A percentile compares a stretch with the other conserved stretches of the same genome.
Evolutionary conservation across 257 asterid species (phyloP).

Genomic region (Scutellaria barbata): DNA sequence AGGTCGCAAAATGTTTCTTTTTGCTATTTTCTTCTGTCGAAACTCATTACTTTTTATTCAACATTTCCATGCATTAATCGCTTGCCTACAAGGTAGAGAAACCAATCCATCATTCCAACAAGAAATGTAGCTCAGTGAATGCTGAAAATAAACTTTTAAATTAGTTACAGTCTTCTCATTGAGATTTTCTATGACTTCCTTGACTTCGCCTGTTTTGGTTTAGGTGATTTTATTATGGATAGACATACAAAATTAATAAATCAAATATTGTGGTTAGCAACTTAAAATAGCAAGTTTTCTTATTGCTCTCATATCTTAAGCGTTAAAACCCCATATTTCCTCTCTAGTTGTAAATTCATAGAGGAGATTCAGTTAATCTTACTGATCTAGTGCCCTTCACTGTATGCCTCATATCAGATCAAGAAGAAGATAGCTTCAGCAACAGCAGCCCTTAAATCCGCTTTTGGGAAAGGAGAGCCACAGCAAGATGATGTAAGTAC

Average conservation of each 20-base stretch:
- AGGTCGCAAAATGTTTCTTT: no score
- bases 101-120: no score
- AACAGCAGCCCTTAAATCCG: conserved; percentile 67
- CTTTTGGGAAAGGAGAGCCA: conserved; percentile 61
- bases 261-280: not conserved
- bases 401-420: conserved; percentile 47
- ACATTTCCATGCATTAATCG: no score
- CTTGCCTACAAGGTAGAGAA: no score
- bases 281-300: not conserved
- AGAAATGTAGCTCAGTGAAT: no score
- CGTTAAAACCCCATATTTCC: not conserved
- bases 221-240: no score
- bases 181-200: not conserved
- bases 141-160: no score
- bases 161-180: not conserved
- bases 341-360: conserved; percentile 1
- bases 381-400: conserved; percentile 17
- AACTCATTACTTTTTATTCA: no score
- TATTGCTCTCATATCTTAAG: conserved; percentile 14
- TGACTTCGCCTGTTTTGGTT: not conserved
- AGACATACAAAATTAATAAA: no score
- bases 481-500: conserved; percentile 53
- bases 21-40: no score
- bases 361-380: not conserved
- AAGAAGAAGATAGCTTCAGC: conserved; percentile 75